Percentiles rank a stretch among this genome's conserved stretches.
phyloP scores from a whole-genome alignment of 371 early-diverging fungal species.

The Mortierella sp. region DNA sequence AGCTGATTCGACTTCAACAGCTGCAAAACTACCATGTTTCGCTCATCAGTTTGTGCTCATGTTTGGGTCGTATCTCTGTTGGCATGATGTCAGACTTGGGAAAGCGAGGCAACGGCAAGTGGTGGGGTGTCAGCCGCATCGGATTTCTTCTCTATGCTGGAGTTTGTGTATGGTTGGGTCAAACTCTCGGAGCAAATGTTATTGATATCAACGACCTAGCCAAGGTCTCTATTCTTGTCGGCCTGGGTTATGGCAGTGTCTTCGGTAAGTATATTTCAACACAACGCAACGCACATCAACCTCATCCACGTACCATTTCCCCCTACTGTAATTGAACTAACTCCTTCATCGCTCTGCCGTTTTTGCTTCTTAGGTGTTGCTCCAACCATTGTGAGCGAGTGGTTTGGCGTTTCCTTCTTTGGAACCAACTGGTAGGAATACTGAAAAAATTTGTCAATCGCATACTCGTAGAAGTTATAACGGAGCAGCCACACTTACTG shows the following conservation, averaged over 20 bases:
- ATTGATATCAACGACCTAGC: conserved; percentile 25
- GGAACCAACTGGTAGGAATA: conserved; percentile 57
- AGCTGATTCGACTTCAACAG: conserved; percentile 40
- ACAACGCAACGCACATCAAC: too few species aligned
- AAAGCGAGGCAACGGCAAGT: conserved; percentile 38
- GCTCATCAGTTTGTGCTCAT: conserved; percentile 58
- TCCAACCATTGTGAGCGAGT: conserved; percentile 58
- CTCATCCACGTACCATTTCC: too few species aligned
- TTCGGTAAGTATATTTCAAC: conserved; percentile 44
- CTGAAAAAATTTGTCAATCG: background rate
- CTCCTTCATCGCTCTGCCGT: background rate
- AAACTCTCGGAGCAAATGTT: conserved; percentile 39
- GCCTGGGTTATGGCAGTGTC: conserved; percentile 57
- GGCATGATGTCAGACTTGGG: conserved; percentile 59
- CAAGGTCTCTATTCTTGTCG: conserved; percentile 48
- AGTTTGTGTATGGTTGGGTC: conserved; percentile 44
- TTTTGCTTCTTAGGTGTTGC: conserved; percentile 40
- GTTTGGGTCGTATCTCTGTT: conserved; percentile 56
- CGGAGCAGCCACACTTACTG: background rate
- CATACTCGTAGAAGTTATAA: background rate
- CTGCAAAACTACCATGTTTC: conserved; percentile 60
- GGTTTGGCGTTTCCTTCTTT: conserved; percentile 57
- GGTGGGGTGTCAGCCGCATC: conserved; percentile 45
- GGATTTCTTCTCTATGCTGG: conserved; percentile 52
- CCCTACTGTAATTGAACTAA: background rate